Conservation (phyloP, 306 rosid species). For the Betula pendula region DNA sequence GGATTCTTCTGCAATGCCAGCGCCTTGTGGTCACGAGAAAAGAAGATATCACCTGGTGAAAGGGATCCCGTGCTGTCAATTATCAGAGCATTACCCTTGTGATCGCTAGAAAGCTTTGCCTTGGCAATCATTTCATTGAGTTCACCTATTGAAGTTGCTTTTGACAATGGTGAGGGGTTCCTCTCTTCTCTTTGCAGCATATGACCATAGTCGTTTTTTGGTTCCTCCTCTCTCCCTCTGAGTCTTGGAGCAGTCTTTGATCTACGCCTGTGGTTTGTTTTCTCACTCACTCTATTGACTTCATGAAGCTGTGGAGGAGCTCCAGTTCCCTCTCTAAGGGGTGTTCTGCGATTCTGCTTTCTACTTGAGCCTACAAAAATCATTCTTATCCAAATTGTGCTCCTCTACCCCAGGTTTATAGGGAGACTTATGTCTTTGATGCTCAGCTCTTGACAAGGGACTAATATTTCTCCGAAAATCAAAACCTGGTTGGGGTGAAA, state of each 20-base stretch:
- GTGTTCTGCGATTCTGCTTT: conserved; percentile 27
- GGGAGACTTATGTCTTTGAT: conserved; percentile 50
- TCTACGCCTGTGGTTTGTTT: conserved; percentile 47
- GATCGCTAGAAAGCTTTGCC: conserved; percentile 41
- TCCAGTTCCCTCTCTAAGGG: conserved; percentile 15
- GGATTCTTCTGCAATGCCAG: conserved; percentile 31
- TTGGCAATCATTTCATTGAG: conserved; percentile 65
- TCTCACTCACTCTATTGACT: conserved; percentile 34
- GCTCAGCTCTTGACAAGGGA: conserved; percentile 52
- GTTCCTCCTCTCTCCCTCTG: conserved; percentile 48
- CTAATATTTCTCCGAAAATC: conserved; percentile 44
- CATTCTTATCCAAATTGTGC: conserved; percentile 20
- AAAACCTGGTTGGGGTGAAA: conserved; percentile 26
- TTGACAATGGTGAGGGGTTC: conserved; percentile 22
- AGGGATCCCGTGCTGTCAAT: conserved; percentile 58
- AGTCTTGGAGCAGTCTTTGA: conserved; percentile 65
- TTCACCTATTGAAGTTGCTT: conserved; percentile 50
- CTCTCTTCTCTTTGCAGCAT: conserved; percentile 31
- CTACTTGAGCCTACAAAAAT: conserved; percentile 19
- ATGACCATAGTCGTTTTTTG: conserved; percentile 14
- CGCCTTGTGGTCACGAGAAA: conserved; percentile 59
- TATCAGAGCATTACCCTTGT: conserved; percentile 10
- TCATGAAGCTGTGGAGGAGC: conserved; percentile 16
- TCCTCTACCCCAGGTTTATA: conserved; percentile 24
- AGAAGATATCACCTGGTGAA: conserved; percentile 78